Evolutionary conservation across 805 yeast genomes (phyloP).

Genomic region (Kuraishia piskuri): DNA sequence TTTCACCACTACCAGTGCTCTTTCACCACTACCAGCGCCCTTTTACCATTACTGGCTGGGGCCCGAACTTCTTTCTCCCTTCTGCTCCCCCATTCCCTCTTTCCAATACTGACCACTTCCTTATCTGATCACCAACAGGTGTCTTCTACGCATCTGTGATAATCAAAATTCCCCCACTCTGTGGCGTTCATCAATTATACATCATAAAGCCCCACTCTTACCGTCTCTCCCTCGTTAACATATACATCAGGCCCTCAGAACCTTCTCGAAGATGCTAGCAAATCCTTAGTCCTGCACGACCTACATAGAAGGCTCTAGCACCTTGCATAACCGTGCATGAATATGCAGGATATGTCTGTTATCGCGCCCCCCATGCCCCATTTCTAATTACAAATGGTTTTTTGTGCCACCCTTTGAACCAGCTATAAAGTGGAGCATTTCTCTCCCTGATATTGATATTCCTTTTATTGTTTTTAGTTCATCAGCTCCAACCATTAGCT

Average conservation of each 20-base stretch:
- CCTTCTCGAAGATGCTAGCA: background rate
- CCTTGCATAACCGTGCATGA: background rate
- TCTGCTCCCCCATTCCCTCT: too few relatives aligned
- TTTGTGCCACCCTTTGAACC: background rate
- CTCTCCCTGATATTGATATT: background rate
- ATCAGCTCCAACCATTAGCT: background rate
- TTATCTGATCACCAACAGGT: too few relatives aligned
- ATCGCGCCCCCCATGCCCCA: background rate
- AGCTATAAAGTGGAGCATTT: background rate
- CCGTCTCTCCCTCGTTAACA: background rate
- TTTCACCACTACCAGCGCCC: too few relatives aligned
- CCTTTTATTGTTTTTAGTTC: background rate
- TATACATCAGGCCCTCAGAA: background rate
- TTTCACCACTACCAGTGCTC: too few relatives aligned
- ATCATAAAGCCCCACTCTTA: too few relatives aligned
- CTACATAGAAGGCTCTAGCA: background rate
- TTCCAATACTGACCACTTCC: too few relatives aligned
- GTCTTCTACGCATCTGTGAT: too few relatives aligned
- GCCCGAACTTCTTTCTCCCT: too few relatives aligned
- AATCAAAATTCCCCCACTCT: too few relatives aligned
- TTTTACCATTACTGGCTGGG: too few relatives aligned
- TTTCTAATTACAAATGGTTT: background rate
- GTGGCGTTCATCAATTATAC: too few relatives aligned
- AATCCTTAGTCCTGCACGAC: background rate
- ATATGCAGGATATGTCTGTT: background rate